A percentile compares a stretch with the other conserved stretches of the same genome.
phyloP scores from a whole-genome alignment of 305 asterid genomes.

The Fraxinus velutina region DNA sequence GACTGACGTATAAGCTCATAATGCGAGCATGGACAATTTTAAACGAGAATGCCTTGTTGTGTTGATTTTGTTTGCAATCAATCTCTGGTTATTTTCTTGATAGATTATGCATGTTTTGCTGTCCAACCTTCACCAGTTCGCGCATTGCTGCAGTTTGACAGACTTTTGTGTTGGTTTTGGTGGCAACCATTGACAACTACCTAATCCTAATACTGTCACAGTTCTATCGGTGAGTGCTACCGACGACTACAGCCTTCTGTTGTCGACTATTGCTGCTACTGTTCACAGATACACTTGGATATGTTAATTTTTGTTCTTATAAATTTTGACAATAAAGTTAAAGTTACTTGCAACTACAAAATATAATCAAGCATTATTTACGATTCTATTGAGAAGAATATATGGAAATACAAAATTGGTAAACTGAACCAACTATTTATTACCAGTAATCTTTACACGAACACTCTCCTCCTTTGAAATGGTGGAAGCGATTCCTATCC shows the following conservation, averaged over 20 bases:
- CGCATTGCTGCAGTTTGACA: neutral
- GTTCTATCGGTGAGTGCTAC: neutral
- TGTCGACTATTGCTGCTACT: neutral
- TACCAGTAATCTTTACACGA: conserved; percentile 66
- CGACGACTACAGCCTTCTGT: neutral
- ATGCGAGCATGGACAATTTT: conserved; percentile 42
- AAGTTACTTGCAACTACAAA: neutral
- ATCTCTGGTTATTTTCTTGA: neutral
- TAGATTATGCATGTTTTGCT: neutral
- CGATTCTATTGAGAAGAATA: neutral
- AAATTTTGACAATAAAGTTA: neutral
- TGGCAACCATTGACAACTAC: neutral
- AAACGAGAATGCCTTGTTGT: conserved; percentile 26
- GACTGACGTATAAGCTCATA: conserved; percentile 43
- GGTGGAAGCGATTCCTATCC: conserved; percentile 64
- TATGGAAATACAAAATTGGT: neutral
- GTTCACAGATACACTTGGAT: neutral
- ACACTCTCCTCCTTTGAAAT: conserved; percentile 50
- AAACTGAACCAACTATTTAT: neutral
- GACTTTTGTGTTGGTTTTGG: neutral
- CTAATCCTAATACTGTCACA: neutral
- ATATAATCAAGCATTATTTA: neutral
- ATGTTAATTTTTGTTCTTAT: neutral
- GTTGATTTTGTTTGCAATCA: neutral
- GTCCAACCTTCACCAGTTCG: neutral